A percentile compares a stretch with the other conserved stretches of the same genome.
phyloP scores from a whole-genome alignment of 2,329 filamentous ascomycete species.

The Monosporascus sp. region DNA sequence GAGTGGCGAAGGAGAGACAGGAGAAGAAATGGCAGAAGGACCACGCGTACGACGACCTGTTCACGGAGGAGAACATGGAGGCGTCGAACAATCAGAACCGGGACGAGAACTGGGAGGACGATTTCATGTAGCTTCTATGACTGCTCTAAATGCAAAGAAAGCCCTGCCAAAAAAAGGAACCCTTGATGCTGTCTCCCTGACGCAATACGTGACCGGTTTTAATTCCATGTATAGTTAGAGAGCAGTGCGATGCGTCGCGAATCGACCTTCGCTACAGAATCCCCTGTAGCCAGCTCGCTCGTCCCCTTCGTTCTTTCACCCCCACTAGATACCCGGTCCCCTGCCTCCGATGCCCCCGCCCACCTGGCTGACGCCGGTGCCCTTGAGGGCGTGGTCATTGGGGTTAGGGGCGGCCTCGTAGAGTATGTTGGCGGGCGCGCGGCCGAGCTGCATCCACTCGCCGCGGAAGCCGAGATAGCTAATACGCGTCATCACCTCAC shows the following conservation, averaged over 20 bases:
- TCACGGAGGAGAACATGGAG: conserved; percentile 76
- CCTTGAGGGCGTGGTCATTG: conserved; percentile 70
- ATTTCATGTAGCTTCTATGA: conserved; percentile 69
- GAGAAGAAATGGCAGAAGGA: conserved; percentile 92
- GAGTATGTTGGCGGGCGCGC: conserved; percentile 77
- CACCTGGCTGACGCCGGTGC: conserved; percentile 48
- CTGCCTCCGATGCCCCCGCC: conserved; percentile 48
- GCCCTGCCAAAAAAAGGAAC: background rate
- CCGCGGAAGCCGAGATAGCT: conserved; percentile 90
- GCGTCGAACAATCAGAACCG: conserved; percentile 81
- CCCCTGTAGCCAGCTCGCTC: background rate
- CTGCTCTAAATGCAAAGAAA: background rate
- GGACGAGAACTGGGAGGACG: conserved; percentile 72
- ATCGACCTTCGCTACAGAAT: background rate
- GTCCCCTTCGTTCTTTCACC: background rate
- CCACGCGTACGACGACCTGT: conserved; percentile 94
- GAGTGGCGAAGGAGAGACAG: conserved; percentile 71
- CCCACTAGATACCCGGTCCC: conserved; percentile 26
- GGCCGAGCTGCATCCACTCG: conserved; percentile 82
- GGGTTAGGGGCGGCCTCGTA: conserved; percentile 96
- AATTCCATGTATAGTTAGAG: too few relatives aligned
- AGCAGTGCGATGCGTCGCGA: background rate
- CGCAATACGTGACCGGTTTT: too few relatives aligned
- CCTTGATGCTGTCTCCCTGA: too few relatives aligned
- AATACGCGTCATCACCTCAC: conserved; percentile 67